Conservation (phyloP, 2,329 filamentous ascomycete species). For the Exserohilum turcica region DNA sequence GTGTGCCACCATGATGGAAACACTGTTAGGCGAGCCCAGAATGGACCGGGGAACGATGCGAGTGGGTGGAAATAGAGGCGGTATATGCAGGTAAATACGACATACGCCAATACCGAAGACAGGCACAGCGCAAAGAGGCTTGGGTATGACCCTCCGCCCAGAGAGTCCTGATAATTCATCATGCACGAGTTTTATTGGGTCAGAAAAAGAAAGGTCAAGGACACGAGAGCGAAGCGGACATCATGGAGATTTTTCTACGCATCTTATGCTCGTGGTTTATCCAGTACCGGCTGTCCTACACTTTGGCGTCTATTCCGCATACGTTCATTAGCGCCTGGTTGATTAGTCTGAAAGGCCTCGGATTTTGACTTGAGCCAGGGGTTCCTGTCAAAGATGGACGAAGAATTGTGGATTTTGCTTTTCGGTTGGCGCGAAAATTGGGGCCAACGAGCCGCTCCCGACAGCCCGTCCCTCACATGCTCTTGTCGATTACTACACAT, state of each 20-base stretch:
- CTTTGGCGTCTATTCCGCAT: background rate
- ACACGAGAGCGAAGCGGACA: conserved; percentile 2
- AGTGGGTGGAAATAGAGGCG: conserved; percentile 30
- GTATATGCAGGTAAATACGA: conserved; percentile 20
- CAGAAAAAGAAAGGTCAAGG: conserved; percentile 1
- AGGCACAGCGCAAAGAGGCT: conserved; percentile 4
- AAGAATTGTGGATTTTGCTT: conserved; percentile 9
- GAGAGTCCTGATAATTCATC: conserved; percentile 2
- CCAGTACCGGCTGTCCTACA: background rate
- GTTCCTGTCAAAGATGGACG: conserved; percentile 1
- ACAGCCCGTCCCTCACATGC: conserved; percentile 1
- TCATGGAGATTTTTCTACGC: conserved; percentile 8
- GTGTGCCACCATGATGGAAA: conserved; percentile 62
- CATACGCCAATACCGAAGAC: conserved; percentile 13
- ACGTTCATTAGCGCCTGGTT: background rate
- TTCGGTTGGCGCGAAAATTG: conserved; percentile 2
- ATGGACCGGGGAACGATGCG: conserved; percentile 29
- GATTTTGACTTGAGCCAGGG: background rate
- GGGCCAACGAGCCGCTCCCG: conserved; percentile 8
- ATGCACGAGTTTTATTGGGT: conserved; percentile 7
- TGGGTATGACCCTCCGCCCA: conserved; percentile 4
- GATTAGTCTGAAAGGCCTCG: conserved; percentile 5
- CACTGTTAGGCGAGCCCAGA: conserved; percentile 29
- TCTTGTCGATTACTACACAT: background rate
- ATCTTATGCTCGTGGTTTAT: conserved; percentile 7